Percentiles rank a stretch among this genome's conserved stretches.
Evolutionary conservation across 495 filamentous ascomycete species (phyloP).

Genomic region (Aspergillus nanangensis): DNA sequence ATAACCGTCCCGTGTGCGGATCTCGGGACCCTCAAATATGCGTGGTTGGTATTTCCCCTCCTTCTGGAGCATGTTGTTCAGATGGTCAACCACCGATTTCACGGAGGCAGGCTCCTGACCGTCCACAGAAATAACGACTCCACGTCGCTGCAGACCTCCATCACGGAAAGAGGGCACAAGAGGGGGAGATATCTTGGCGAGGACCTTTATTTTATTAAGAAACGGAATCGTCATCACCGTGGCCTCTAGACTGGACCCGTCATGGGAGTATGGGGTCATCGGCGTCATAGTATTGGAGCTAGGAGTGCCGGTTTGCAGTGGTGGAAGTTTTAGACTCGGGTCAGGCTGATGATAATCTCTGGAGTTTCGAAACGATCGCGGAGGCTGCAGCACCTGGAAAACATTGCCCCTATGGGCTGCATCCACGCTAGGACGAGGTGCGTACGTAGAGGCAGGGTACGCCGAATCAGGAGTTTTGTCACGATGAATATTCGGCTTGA

Average conservation of each 20-base stretch:
- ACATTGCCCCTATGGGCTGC: constrained; percentile 19
- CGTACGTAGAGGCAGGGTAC: constrained; percentile 29
- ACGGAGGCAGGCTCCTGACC: constrained; percentile 56
- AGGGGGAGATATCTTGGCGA: constrained; percentile 65
- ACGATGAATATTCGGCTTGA: constrained; percentile 24
- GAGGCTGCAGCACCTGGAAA: constrained; percentile 35
- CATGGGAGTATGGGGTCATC: constrained; percentile 25
- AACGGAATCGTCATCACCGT: constrained; percentile 72
- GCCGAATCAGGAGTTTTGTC: constrained; percentile 32
- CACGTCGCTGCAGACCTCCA: constrained; percentile 49
- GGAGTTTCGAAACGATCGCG: constrained; percentile 20
- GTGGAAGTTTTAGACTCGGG: constrained; percentile 52
- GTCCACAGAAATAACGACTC: constrained; percentile 80
- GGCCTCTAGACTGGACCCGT: constrained; percentile 51
- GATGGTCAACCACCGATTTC: constrained; percentile 51
- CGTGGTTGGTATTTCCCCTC: constrained; percentile 55
- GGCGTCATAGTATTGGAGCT: constrained; percentile 20
- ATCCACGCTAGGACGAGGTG: constrained; percentile 19
- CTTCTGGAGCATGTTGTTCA: constrained; percentile 55
- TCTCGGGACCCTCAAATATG: constrained; percentile 46
- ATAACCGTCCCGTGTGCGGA: constrained; percentile 23
- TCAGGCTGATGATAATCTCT: constrained; percentile 28
- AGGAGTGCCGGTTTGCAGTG: constrained; percentile 45
- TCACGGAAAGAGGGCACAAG: constrained; percentile 41
- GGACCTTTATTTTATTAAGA: constrained; percentile 64